phyloP scores from a whole-genome alignment of 2,329 filamentous ascomycete genomes.

The Colletotrichum gigasporum region DNA sequence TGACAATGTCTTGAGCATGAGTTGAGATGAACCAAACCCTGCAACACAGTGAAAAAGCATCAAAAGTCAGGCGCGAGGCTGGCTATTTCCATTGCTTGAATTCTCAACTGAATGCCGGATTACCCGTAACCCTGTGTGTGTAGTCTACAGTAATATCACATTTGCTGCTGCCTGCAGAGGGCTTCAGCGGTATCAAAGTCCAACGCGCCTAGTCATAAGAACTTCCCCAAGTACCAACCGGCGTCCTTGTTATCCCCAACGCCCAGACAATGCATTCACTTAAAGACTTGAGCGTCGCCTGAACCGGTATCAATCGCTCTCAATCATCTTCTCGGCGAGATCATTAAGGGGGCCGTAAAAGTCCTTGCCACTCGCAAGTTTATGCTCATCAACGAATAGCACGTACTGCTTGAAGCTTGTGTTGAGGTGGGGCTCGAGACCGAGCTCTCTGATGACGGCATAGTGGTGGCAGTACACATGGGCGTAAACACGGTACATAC shows the following conservation, averaged over 20 bases:
- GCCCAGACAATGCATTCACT: slow-evolving; percentile 29
- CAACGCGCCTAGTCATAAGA: slow-evolving; percentile 16
- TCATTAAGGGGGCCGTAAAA: slow-evolving; percentile 97
- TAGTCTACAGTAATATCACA: slow-evolving; percentile 33
- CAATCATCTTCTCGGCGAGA: slow-evolving; percentile 96
- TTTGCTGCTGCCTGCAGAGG: slow-evolving; percentile 12
- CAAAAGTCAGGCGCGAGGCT: not conserved
- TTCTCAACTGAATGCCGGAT: slow-evolving; percentile 1
- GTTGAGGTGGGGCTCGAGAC: slow-evolving; percentile 96
- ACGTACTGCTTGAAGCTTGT: slow-evolving; percentile 99
- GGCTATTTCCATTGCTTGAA: slow-evolving; percentile 6
- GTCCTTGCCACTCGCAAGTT: slow-evolving; percentile 90
- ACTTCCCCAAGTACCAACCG: slow-evolving; percentile 18
- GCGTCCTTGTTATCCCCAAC: slow-evolving; percentile 28
- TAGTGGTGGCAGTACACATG: slow-evolving; percentile 99
- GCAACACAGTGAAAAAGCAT: no score
- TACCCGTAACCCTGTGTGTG: slow-evolving; percentile 15
- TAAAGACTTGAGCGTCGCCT: not conserved
- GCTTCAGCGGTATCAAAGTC: slow-evolving; percentile 11
- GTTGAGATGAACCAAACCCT: not conserved
- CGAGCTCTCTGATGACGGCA: slow-evolving; percentile 92
- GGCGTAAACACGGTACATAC: slow-evolving; percentile 97
- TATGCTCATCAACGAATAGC: slow-evolving; percentile 97
- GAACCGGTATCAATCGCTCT: slow-evolving; percentile 74
- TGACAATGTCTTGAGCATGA: not conserved